Evolutionary conservation across 2,329 filamentous ascomycete species (phyloP), one percentile per base, ranked within the genome.

Genomic region (Pseudocercospora fuligena): DNA sequence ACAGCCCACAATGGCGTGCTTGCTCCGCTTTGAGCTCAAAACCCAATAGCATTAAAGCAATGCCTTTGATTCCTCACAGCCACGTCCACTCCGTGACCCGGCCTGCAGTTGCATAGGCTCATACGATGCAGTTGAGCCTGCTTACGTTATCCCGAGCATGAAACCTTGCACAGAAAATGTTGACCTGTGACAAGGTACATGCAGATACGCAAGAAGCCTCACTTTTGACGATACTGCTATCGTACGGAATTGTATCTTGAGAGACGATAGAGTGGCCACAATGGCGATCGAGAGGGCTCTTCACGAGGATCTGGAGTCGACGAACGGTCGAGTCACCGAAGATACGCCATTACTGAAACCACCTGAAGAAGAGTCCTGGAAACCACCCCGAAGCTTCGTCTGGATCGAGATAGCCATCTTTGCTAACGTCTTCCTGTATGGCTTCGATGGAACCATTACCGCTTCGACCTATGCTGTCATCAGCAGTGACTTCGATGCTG

Each of bases 401-500:
- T 68, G 66, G 67, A 71, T 71, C 47, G 69, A 71, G 43, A 40
- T 71, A 12, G 67, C 67, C 23, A 70, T 71, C 63, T 66, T 71
- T 40, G 66, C 69, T 12, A 70, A 71, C 43, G 69, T 71, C 46
- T 71, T 70, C 64, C 68, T 71, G 25, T 71, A 70, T 33, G 69
- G 66, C 5, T 60, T 70, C 33, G 69, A 72, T 43, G 64, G 64
- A n/a, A 72, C 70, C 14, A 70, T 72, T 43, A 71, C 68, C 31
- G 69, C 68, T 23, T 60, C 69, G 14, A 70, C 66, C 12, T 71
- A 70, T 53, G 69, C 67, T 7, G 61, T 67, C 31, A 71, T 8
- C 77, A 78, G 67, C 80, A 79, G 29, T 84, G 2, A 88, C 89
- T 56, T 81, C 83, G 0, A 63, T 49, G 54, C 64, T 63, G 63